Conservation (phyloP, 1,284 basidiomycete species). For the Fomes fomentarius region DNA sequence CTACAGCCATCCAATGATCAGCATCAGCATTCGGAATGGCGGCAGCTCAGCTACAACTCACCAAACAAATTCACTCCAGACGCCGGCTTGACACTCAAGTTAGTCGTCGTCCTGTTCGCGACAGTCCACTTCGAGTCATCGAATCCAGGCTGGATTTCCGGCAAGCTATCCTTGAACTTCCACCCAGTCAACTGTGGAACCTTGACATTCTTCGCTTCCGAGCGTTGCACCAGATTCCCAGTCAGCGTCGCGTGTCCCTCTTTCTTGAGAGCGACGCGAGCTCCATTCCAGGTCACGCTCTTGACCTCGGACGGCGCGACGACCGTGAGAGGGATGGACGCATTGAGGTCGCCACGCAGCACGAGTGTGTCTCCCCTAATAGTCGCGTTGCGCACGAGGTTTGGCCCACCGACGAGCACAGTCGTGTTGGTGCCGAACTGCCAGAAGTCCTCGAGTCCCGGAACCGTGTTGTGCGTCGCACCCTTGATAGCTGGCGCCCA, state of each 20-base stretch:
- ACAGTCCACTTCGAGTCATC: constrained; percentile 64
- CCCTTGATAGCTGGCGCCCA: constrained; percentile 51
- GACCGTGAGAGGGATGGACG: constrained; percentile 45
- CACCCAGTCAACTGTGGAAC: constrained; percentile 55
- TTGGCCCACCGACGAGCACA: constrained; percentile 57
- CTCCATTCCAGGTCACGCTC: constrained; percentile 73
- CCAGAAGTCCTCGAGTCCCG: constrained; percentile 47
- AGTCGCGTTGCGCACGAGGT: constrained; percentile 56
- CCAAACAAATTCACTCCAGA: constrained; percentile 79
- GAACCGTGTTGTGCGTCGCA: constrained; percentile 19
- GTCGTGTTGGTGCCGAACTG: constrained; percentile 55
- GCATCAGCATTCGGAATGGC: not conserved
- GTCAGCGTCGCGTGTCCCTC: constrained; percentile 25
- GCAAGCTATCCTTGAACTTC: constrained; percentile 74
- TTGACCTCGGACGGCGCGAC: constrained; percentile 55
- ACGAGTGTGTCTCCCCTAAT: constrained; percentile 41
- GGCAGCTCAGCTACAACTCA: not conserved
- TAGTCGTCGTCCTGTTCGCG: constrained; percentile 72
- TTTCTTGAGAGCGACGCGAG: constrained; percentile 42
- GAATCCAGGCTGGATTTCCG: constrained; percentile 61
- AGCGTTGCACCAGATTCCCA: constrained; percentile 27
- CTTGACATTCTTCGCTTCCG: constrained; percentile 22
- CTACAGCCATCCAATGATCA: constrained; percentile 72
- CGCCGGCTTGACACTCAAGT: constrained; percentile 66
- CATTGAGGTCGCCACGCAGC: constrained; percentile 52